Base-by-base conservation (phyloP, 345 rosid genomes). In the Jatropha curcas region DNA sequence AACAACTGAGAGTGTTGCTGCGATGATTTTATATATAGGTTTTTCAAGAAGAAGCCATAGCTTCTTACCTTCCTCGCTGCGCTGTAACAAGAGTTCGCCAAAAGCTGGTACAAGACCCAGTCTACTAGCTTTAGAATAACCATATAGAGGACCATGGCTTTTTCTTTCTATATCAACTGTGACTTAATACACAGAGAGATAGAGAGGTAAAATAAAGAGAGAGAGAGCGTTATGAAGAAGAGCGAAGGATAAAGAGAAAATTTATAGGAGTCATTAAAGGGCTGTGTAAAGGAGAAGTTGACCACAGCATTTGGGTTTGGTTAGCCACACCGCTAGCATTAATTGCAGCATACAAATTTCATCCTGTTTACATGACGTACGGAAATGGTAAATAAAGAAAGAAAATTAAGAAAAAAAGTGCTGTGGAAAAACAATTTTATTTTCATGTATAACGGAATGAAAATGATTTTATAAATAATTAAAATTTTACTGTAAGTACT, bases 1-100 rank as follows among this genome's bases (percentile, higher is more conserved):
- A 67, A 67, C 20, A 45, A 59, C 31, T 45, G 69, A 57, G 31
- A 28, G n/a, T 71, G 85, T 12, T 83, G 87, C 16, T 73, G 77
- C 35, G 80, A 27, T 25, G 80, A 71, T 58, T 73, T 81, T 30
- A 71, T 33, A 65, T 78, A 72, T 77, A 80, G 83, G 65, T 76
- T 86, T 71, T 71, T 82, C 1, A 72, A 74, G 52, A 87, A 79
- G 78, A 80, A 82, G 9, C 86, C 92, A 72, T 78, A 88, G 85
- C 79, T 85, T 70, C 82, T 76, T 71, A 89, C 76, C 83, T 87
- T 94, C 72, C 76, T 83, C 25, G 88, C 90, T 37, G 97, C 93
- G 74, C 65, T 84, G 74, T 87, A 88, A 68, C 82, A 91, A 30
- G 88, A 88, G 68, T 81, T 86, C 39, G 91, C 86, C 17, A 88